Evolutionary conservation across 1,284 basidiomycete species (phyloP).

Genomic region (Neolentinus lepideus): DNA sequence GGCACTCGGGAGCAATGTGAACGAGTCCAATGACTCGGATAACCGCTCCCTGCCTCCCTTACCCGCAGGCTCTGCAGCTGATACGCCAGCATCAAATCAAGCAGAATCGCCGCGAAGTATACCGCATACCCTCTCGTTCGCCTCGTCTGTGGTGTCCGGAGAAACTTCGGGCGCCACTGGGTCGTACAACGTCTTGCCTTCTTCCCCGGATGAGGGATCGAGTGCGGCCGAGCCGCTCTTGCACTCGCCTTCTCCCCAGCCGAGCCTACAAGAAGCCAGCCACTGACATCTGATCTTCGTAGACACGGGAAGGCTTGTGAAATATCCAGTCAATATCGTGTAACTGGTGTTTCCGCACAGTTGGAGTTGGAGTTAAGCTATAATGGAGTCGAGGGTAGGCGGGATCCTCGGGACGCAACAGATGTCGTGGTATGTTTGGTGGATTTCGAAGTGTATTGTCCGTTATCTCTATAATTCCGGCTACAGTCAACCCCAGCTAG

Average conservation of each 20-base stretch:
- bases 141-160: neutral
- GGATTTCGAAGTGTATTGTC: neutral
- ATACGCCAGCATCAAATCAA: neutral
- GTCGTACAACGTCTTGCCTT: neutral
- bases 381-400: neutral
- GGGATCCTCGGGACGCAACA: neutral
- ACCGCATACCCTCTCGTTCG: neutral
- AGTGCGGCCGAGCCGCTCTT: neutral
- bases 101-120: neutral
- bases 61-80: neutral
- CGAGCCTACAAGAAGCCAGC: neutral
- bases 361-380: neutral
- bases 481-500: neutral
- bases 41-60: neutral
- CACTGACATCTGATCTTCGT: neutral
- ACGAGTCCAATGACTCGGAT: neutral
- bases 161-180: neutral
- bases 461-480: neutral
- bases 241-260: neutral
- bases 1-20: neutral
- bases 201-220: neutral
- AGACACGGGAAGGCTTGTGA: no score
- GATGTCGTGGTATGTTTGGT: neutral
- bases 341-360: neutral
- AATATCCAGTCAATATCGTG: no score